Base-by-base conservation (phyloP, 75 land plant genomes). In the Selaginella tamariscina region DNA sequence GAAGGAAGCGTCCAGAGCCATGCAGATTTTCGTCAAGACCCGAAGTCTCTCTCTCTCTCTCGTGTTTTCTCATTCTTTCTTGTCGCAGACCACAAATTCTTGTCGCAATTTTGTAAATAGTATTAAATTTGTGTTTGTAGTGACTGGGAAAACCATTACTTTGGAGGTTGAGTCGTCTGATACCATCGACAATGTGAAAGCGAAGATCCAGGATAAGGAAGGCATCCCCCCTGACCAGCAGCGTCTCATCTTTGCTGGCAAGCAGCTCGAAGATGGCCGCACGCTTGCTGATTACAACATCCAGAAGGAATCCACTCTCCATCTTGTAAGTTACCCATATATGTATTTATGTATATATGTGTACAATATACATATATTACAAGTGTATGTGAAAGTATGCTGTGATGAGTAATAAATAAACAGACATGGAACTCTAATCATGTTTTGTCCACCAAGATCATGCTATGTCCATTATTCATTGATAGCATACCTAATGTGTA, bases 121-220 rank as follows among this genome's bases (percentile, higher is more conserved):
- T n/a, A n/a, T n/a, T n/a, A n/a, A n/a, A n/a, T n/a, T n/a, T n/a
- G n/a, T 39, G 49, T 39, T 39, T 39, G 23, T 56, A 32, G 29
- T 75, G 73, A 75, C 49, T 15, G 49, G 49, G 11, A 39, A 39
- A 15, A 39, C 49, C 49, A 39, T 39, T 15, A 39, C 49, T 33
- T 64, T 75, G 0, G 77, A 75, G 73, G 77, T 75, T 29, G 77
- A 75, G 67, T 75, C 77, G 30, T 75, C 77, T 1, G 68, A 75
- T 56, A 75, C 77, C 5, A 75, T 75, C 56, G 77, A 87, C 81
- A 82, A 39, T 39, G 49, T 39, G 49, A 39, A 39, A 15, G 15
- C 49, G 11, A 39, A 39, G 49, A 39, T 39, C 49, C 49, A 39
- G 49, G 49, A 39, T 15, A 39, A 39, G 49, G 49, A 39, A 15